Evolutionary conservation across 441 rosid species (phyloP).

Genomic region (Sinapis alba): DNA sequence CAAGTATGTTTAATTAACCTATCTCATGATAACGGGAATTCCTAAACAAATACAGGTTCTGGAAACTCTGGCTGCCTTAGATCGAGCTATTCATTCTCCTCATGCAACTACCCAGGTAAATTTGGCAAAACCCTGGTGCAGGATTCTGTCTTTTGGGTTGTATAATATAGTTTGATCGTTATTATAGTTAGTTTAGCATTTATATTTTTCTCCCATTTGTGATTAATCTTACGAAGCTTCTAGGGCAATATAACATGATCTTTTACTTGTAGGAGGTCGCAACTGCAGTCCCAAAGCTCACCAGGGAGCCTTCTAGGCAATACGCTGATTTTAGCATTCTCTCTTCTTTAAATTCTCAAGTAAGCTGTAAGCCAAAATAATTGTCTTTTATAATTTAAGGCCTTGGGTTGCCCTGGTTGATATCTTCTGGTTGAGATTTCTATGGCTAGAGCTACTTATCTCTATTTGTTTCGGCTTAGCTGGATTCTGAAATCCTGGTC

Average conservation of each 20-base stretch:
- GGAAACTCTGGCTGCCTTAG: slow-evolving; percentile 96
- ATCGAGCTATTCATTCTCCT: slow-evolving; percentile 95
- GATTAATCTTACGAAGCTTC: not conserved
- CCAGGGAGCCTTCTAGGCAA: slow-evolving; percentile 84
- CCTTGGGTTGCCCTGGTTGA: slow-evolving; percentile 11
- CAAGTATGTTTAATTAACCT: slow-evolving; percentile 26
- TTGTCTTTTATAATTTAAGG: slow-evolving; percentile 11
- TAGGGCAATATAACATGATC: slow-evolving; percentile 15
- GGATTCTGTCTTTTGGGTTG: slow-evolving; percentile 4
- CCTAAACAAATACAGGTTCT: slow-evolving; percentile 64
- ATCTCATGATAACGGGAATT: slow-evolving; percentile 27
- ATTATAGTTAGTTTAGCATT: slow-evolving; percentile 2
- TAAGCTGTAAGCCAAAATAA: slow-evolving; percentile 52
- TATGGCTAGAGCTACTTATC: slow-evolving; percentile 12
- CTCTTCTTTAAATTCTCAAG: slow-evolving; percentile 98
- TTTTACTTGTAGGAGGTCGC: slow-evolving; percentile 70
- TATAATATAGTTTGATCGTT: slow-evolving; percentile 18
- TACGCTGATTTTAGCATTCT: slow-evolving; percentile 86
- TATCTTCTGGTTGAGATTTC: slow-evolving; percentile 13
- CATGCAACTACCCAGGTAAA: slow-evolving; percentile 96
- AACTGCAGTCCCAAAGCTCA: slow-evolving; percentile 74
- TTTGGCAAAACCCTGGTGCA: slow-evolving; percentile 18
- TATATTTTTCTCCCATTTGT: slow-evolving; percentile 13
- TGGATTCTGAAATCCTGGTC: slow-evolving; percentile 20
- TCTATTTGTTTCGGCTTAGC: slow-evolving; percentile 15